phyloP scores from a whole-genome alignment of 2,329 filamentous ascomycete species.

The Phoma sp. region DNA sequence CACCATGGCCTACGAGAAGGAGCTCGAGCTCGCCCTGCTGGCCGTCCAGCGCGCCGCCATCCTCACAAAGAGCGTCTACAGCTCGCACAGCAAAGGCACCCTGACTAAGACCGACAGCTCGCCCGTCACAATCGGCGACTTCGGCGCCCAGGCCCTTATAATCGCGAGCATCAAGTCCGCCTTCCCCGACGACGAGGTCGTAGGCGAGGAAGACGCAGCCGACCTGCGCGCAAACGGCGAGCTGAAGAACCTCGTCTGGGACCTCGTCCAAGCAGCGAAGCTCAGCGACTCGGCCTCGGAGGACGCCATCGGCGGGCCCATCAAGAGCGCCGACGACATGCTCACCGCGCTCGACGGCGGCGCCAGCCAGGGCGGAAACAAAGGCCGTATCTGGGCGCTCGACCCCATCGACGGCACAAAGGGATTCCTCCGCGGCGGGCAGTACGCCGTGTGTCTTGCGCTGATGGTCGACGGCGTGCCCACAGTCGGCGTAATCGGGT shows the following conservation, averaged over 20 bases:
- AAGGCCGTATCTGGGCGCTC: constrained; percentile 89
- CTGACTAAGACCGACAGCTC: constrained; percentile 94
- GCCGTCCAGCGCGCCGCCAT: constrained; percentile 84
- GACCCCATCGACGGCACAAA: constrained; percentile 98
- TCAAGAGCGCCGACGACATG: constrained; percentile 69
- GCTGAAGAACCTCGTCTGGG: constrained; percentile 81
- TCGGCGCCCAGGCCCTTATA: constrained; percentile 95
- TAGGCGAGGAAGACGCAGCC: constrained; percentile 92
- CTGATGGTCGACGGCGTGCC: constrained; percentile 93
- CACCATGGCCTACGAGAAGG: constrained; percentile 68
- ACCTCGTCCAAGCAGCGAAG: constrained; percentile 74
- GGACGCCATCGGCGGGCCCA: constrained; percentile 70
- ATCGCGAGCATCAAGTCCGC: constrained; percentile 86
- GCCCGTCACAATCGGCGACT: constrained; percentile 96
- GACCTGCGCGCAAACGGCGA: constrained; percentile 73
- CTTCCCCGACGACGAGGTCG: constrained; percentile 89
- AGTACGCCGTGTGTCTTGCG: constrained; percentile 94
- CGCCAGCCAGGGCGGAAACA: constrained; percentile 71
- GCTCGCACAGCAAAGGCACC: constrained; percentile 92
- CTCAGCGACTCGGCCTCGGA: constrained; percentile 71
- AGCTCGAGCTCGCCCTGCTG: constrained; percentile 83
- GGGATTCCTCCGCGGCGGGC: constrained; percentile 92
- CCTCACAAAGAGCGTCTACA: constrained; percentile 77
- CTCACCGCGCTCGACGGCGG: constrained; percentile 64
- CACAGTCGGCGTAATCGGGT: constrained; percentile 91